These are phyloP conservation scores for Calonectria henricotiae DNA, from an alignment of 2,329 filamentous ascomycete genomes.

Conservation along the genomic window DNA sequence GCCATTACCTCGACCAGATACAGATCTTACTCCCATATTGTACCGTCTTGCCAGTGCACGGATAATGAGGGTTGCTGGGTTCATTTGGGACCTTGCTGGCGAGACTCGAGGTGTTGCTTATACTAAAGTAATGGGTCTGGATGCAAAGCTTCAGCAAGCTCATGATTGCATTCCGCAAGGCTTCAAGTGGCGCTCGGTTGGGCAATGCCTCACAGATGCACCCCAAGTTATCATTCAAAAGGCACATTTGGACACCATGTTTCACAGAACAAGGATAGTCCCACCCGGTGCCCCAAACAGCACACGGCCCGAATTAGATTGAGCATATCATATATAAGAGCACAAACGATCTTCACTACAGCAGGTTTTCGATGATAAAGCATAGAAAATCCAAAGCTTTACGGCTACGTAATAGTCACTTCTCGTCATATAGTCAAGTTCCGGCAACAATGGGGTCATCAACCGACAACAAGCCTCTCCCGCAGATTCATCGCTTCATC, in stretches of 20 bases:
- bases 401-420: too few species aligned
- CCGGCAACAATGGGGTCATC: neutral
- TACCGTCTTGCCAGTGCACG: constrained; percentile 50
- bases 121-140: constrained; percentile 51
- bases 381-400: too few species aligned
- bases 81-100: constrained; percentile 43
- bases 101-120: constrained; percentile 51
- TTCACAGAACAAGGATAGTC: constrained; percentile 62
- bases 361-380: too few species aligned
- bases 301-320: too few species aligned
- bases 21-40: constrained; percentile 51
- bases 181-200: constrained; percentile 56
- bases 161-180: constrained; percentile 52
- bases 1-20: constrained; percentile 56
- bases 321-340: too few species aligned
- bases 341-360: too few species aligned
- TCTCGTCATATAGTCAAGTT: neutral
- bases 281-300: constrained; percentile 42
- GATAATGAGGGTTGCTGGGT: constrained; percentile 49
- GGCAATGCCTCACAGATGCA: constrained; percentile 57
- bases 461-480: neutral
- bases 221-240: constrained; percentile 54
- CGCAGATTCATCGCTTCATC: constrained; percentile 1
- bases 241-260: constrained; percentile 3
- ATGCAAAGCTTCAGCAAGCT: constrained; percentile 57